Base-by-base conservation (phyloP, 2,329 filamentous ascomycete genomes). In the Triangularia verruculosa region DNA sequence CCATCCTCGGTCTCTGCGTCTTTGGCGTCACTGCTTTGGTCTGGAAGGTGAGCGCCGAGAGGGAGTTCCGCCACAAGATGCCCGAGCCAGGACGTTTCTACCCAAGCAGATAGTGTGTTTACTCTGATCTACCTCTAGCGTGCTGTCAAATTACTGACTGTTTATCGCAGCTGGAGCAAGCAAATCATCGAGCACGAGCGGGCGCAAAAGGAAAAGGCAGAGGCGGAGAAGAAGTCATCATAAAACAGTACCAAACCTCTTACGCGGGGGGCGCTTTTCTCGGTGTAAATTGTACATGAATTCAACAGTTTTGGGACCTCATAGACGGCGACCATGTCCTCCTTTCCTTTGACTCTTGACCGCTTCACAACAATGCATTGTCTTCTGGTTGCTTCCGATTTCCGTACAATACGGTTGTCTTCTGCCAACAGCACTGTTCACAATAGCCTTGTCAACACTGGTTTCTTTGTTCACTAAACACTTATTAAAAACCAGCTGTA, bases 61-160 rank as follows among this genome's bases (percentile, higher is more conserved):
- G 84, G 67, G 92, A 96, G 77, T 78, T 85, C 73, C 85, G 92
- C 72, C 82, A 89, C 72, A 88, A 85, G 78, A 92, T 96, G 85
- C 92, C 92, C 60, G 89, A 92, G 78, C 84, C 85, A 61, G 87
- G 85, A 71, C 82, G 90, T 71, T 95, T 95, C 83, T 95, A 87
- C 79, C 92, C 92, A 34, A 95, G 91, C 80, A 86, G 92, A 86
- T 89, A 92, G 91, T 94, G 83, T 74, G 90, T 77, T 52, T 25
- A n/a, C 25, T 30, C 6, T 81, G 17, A n/a, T 22, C 9, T 34
- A 27, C n/a, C 22, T 32, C 4, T n/a, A n/a, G n/a, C n/a, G n/a
- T n/a, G n/a, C n/a, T n/a, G n/a, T n/a, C n/a, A n/a, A 6, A 13
- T 11, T 28, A 25, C 54, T 32, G 13, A 57, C 56, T 51, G 55